A percentile compares a stretch with the other conserved stretches of the same genome.
Evolutionary conservation across 306 rosid species (phyloP).

Genomic region (Trifolium pratense): DNA sequence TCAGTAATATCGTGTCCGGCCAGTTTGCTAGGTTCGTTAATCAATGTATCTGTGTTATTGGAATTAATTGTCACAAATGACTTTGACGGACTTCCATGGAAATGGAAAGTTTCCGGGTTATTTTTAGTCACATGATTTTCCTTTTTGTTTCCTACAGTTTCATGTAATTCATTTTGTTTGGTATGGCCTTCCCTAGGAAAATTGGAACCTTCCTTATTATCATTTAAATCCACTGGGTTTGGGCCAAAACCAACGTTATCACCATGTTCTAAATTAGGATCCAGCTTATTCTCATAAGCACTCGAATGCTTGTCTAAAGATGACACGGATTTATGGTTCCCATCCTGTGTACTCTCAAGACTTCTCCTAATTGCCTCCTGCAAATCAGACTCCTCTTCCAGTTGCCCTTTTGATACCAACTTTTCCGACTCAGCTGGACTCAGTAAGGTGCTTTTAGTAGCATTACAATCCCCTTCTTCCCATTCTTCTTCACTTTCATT

Average conservation of each 20-base stretch:
- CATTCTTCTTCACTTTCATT: conserved; percentile 80
- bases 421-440: conserved; percentile 43
- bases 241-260: conserved; percentile 36
- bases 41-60: neutral
- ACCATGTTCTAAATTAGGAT: conserved; percentile 30
- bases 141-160: conserved; percentile 46
- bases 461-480: conserved; percentile 75
- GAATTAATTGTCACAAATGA: conserved; percentile 40
- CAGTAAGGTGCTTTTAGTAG: conserved; percentile 46
- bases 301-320: conserved; percentile 43
- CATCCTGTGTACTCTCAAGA: conserved; percentile 55
- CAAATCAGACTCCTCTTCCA: conserved; percentile 82
- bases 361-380: conserved; percentile 95
- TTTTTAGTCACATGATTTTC: conserved; percentile 40
- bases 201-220: conserved; percentile 28
- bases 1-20: conserved; percentile 40
- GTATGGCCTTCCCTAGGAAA: conserved; percentile 40
- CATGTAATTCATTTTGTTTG: conserved; percentile 43
- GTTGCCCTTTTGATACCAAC: conserved; percentile 60
- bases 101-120: conserved; percentile 40
- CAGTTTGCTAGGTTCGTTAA: conserved; percentile 34
- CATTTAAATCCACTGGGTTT: conserved; percentile 38
- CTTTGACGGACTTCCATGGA: conserved; percentile 44
- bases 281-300: conserved; percentile 33
- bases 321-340: conserved; percentile 34